Evolutionary conservation across 495 filamentous ascomycete genomes (phyloP).

Genomic region (Penicillium atrosanguineum): DNA sequence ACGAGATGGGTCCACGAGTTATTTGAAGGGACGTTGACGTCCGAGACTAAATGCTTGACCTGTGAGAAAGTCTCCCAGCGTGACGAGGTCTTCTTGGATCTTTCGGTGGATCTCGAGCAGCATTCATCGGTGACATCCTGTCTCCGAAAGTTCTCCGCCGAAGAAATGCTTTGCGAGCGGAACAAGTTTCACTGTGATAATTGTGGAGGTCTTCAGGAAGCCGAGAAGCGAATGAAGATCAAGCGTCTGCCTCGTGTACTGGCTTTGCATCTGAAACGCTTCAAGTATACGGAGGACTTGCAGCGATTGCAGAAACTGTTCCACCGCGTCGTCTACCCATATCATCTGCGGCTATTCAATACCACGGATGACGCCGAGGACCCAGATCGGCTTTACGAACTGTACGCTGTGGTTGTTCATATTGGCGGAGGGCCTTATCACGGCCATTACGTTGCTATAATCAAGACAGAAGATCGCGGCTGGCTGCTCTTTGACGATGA

Average conservation of each 20-base stretch:
- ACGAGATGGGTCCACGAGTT: slow-evolving; percentile 96
- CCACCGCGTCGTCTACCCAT: slow-evolving; percentile 94
- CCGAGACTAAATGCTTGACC: slow-evolving; percentile 93
- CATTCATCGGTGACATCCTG: slow-evolving; percentile 97
- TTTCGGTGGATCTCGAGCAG: slow-evolving; percentile 94
- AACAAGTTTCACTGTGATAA: slow-evolving; percentile 99
- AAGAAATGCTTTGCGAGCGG: slow-evolving; percentile 97
- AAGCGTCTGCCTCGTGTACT: slow-evolving; percentile 90
- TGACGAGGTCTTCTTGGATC: slow-evolving; percentile 91
- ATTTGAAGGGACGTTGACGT: slow-evolving; percentile 91
- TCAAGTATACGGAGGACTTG: slow-evolving; percentile 96
- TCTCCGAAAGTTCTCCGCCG: slow-evolving; percentile 90
- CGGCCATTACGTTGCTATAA: slow-evolving; percentile 94
- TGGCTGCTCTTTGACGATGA: slow-evolving; percentile 98
- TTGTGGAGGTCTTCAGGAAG: slow-evolving; percentile 94
- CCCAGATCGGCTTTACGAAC: slow-evolving; percentile 89
- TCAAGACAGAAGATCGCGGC: slow-evolving; percentile 94
- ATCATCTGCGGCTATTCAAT: slow-evolving; percentile 94
- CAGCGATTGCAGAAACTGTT: slow-evolving; percentile 94
- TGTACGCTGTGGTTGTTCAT: slow-evolving; percentile 98
- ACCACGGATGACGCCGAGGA: slow-evolving; percentile 97
- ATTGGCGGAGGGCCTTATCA: slow-evolving; percentile 98
- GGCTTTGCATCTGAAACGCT: slow-evolving; percentile 89
- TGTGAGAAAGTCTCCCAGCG: slow-evolving; percentile 94
- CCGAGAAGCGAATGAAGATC: slow-evolving; percentile 99